Base-by-base conservation (phyloP, 805 yeast genomes). In the Ogataea kodamae region DNA sequence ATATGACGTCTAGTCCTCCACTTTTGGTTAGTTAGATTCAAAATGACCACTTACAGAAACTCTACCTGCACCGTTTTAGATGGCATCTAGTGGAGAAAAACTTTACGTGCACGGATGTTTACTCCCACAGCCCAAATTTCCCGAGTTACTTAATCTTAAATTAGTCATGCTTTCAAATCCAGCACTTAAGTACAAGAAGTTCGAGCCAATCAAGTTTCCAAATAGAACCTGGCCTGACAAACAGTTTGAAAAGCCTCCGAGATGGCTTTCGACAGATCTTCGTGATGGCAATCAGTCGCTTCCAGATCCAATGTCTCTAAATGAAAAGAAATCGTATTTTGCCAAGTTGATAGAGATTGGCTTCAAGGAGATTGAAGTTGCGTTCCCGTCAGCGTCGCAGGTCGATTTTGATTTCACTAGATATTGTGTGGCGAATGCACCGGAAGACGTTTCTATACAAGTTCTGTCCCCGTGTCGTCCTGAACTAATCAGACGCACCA, bases 1-100 rank as follows among this genome's bases (percentile, higher is more conserved):
- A 86, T 2, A 85, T 75, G 25, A 76, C 80, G 52, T 90, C 97
- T 16, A 89, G 65, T 0, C 97, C 97, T 5, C 97, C 97, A 10
- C 69, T 65, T 28, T 9, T n/a, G 7, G 27, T 34, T 37, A 35
- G 35, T 31, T 16, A 17, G n/a, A 8, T 10, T n/a, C 20, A 6
- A 11, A 18, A 20, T 11, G 18, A 9, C 32, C 8, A 54, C 62
- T 26, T 50, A 54, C 61, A 70, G 41, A 41, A 70, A 70, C 44
- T 70, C 74, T 3, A 63, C 67, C 19, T 57, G 63, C 3, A 68
- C 64, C 2, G 52, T 50, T 9, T 64, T 68, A 53, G 57, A 37
- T 7, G 41, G 21, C 50, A 47, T 45, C 18, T 27, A 21, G 13
- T 18, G 15, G n/a, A 13, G 18, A 30, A 25, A 12, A 25, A 26